Percentiles rank a stretch among this genome's conserved stretches.
Conservation (phyloP, 2,329 filamentous ascomycete genomes). For the Scopulariopsis brevicaulis region DNA sequence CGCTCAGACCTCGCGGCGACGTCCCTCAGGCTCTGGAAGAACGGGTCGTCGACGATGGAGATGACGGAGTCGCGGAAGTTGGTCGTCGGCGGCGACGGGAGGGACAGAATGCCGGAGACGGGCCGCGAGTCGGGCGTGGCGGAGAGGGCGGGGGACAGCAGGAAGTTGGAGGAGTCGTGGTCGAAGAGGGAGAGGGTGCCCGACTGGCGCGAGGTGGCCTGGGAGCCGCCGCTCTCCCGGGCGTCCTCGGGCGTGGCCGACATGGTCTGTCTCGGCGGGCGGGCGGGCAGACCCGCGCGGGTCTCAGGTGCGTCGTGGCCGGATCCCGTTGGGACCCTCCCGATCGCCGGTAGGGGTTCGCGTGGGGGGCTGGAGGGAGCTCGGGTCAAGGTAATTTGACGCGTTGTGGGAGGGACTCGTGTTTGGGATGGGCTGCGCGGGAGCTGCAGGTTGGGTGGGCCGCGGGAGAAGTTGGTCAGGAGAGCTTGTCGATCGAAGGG, state of each 20-base stretch:
- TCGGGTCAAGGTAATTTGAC: neutral
- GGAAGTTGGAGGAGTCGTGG: constrained; percentile 3
- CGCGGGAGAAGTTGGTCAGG: no score
- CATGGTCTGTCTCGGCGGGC: neutral
- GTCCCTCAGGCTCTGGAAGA: constrained; percentile 29
- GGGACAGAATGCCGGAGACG: constrained; percentile 1
- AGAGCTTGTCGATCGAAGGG: no score
- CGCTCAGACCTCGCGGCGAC: constrained; percentile 16
- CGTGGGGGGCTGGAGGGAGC: neutral
- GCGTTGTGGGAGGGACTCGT: no score
- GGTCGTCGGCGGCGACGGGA: neutral
- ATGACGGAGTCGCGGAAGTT: constrained; percentile 32
- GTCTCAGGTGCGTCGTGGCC: neutral
- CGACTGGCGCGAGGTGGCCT: constrained; percentile 3
- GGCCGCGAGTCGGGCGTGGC: constrained; percentile 3
- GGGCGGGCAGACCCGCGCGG: neutral
- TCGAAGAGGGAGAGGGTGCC: constrained; percentile 4
- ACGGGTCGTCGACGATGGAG: constrained; percentile 44
- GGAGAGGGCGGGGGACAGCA: constrained; percentile 3
- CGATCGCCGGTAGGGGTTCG: neutral
- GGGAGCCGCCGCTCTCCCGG: neutral
- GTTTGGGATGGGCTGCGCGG: no score
- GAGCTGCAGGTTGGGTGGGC: no score
- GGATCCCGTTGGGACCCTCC: neutral
- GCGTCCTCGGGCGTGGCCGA: constrained; percentile 3